Evolutionary conservation across 2,329 filamentous ascomycete genomes (phyloP).

Genomic region (Alternaria sp.): DNA sequence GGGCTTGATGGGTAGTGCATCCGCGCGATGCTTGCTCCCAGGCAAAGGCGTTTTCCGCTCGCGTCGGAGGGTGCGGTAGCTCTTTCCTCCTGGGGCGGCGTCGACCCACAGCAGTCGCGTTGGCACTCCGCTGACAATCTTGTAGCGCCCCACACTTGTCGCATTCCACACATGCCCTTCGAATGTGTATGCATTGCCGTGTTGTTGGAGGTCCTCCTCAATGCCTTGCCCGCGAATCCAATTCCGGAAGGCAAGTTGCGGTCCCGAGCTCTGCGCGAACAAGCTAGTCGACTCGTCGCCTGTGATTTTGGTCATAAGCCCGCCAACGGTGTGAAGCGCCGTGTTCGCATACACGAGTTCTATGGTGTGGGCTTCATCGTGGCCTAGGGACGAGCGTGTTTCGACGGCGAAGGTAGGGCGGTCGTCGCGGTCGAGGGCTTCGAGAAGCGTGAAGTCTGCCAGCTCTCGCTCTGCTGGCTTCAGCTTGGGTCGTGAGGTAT

Average conservation of each 20-base stretch:
- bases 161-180: conserved; percentile 38
- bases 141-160: conserved; percentile 27
- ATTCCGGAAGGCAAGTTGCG: conserved; percentile 32
- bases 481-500: conserved; percentile 8
- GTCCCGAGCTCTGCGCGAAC: conserved; percentile 20
- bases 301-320: conserved; percentile 25
- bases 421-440: conserved; percentile 30
- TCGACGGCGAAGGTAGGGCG: conserved; percentile 35
- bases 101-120: conserved; percentile 18
- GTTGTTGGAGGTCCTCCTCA: conserved; percentile 13
- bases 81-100: not conserved
- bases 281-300: conserved; percentile 20
- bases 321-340: conserved; percentile 23
- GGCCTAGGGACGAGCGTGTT: conserved; percentile 4
- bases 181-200: conserved; percentile 30
- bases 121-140: conserved; percentile 39
- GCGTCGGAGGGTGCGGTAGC: not conserved
- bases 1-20: conserved; percentile 44
- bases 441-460: conserved; percentile 22
- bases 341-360: conserved; percentile 35
- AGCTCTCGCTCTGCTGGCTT: conserved; percentile 11
- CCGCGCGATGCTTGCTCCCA: conserved; percentile 50
- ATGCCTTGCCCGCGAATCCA: conserved; percentile 31
- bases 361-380: conserved; percentile 14
- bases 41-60: conserved; percentile 52